Evolutionary conservation across 1,284 basidiomycete genomes (phyloP), one percentile per base, ranked within the genome.

Genomic region (Psilocybe mexicana): DNA sequence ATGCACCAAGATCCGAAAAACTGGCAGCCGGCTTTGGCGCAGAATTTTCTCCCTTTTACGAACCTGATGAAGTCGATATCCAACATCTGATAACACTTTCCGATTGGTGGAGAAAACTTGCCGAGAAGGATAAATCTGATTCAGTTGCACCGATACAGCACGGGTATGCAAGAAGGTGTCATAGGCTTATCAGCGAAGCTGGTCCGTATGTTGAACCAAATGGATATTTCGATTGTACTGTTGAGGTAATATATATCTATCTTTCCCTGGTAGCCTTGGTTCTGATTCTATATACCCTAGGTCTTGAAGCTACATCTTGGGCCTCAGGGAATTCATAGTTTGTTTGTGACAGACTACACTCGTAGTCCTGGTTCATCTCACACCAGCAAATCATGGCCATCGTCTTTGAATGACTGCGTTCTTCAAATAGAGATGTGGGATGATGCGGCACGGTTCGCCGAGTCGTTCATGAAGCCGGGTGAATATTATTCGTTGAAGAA

Each of bases 291-390:
- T 40, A 40, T 8, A 28, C 47, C 38, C 0, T 60, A 88, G 86
- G 72, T 87, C 23, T 59, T 87, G 3, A 69, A 79, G 53, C 78
- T 78, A 49, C 36, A 62, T 35, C 78, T 76, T 49, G 63, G 72
- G 6, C 67, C 70, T 51, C 66, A 50, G 25, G 69, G 23, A 26
- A 43, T 80, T 2, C 78, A 79, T 60, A 78, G 69, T 43, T 57
- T 90, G n/a, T 87, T 83, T 67, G 84, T 87, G 51, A 90, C 88
- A 2, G 87, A 90, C 63, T 89, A 87, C 64, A 87, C 87, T 1
- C 59, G 65, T 35, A 83, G 83, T 54, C 61, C 61, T 6, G 63
- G 70, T 11, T 44, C 28, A 2, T 43, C 12, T 61, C 74, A 24
- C 67, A 76, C 51, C 28, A 71, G 73, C 3, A 58, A 71, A 43